These are phyloP conservation scores for Tripterygium wilfordii DNA, from an alignment of 177 flowering plant genomes.

Conservation along the genomic window DNA sequence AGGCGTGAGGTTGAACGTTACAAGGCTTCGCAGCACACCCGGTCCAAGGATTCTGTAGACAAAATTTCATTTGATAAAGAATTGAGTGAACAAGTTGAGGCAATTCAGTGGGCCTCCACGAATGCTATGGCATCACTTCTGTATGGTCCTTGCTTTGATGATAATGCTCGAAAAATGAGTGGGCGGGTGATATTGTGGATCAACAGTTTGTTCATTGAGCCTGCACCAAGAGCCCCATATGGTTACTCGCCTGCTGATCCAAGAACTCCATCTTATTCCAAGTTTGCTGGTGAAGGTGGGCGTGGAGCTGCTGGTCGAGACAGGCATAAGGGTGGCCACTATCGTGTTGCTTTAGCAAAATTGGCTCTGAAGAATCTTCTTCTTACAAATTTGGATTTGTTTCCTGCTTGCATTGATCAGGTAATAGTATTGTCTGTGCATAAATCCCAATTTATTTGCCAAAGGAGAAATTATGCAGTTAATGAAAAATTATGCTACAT, in stretches of 20 bases:
- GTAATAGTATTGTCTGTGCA: conserved; percentile 24
- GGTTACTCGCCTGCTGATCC: conserved; percentile 99
- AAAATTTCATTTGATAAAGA: conserved; percentile 94
- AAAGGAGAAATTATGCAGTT: neutral
- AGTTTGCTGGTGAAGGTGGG: conserved; percentile 65
- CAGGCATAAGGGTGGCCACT: conserved; percentile 76
- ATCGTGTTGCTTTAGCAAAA: conserved; percentile 81
- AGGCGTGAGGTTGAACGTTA: conserved; percentile 93
- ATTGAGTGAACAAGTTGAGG: conserved; percentile 87
- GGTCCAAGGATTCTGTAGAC: conserved; percentile 94
- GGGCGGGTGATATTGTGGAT: conserved; percentile 95
- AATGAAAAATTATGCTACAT: no score
- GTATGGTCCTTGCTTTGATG: conserved; percentile 99
- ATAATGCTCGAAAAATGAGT: conserved; percentile 96
- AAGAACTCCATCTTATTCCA: conserved; percentile 93
- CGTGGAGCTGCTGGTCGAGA: conserved; percentile 77
- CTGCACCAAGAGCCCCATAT: conserved; percentile 84
- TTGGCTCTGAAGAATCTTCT: conserved; percentile 93
- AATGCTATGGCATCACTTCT: conserved; percentile 95
- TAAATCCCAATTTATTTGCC: neutral
- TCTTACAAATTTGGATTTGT: conserved; percentile 89
- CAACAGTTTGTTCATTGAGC: conserved; percentile 85
- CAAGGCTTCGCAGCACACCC: conserved; percentile 74
- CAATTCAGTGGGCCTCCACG: conserved; percentile 98
- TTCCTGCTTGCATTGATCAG: conserved; percentile 99